Evolutionary conservation across 2,329 filamentous ascomycete species (phyloP).

Genomic region (Arthrobotrys pseudoclavata): DNA sequence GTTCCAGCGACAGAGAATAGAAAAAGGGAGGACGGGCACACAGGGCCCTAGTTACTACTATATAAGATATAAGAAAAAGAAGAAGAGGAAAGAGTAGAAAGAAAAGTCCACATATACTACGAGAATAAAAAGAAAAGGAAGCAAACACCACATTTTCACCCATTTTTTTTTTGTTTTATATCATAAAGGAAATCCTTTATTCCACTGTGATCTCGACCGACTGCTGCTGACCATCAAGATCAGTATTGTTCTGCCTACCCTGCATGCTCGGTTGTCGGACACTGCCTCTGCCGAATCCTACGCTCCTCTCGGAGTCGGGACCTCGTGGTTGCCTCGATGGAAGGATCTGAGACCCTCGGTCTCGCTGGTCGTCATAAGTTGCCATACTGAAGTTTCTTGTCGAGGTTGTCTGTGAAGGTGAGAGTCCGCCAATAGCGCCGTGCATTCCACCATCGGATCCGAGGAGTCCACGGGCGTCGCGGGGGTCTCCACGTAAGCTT

Average conservation of each 20-base stretch:
- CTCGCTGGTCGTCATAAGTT: slow-evolving; percentile 62
- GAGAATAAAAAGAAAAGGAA: slow-evolving; percentile 50
- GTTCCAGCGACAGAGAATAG: slow-evolving; percentile 19
- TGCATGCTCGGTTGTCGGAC: slow-evolving; percentile 45
- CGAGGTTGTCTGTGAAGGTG: slow-evolving; percentile 60
- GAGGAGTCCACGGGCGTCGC: slow-evolving; percentile 63
- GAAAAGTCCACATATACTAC: slow-evolving; percentile 56
- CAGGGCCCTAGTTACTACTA: slow-evolving; percentile 44
- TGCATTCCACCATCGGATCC: slow-evolving; percentile 57
- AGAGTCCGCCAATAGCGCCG: slow-evolving; percentile 56
- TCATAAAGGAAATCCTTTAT: slow-evolving; percentile 58
- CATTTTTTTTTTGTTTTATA: slow-evolving; percentile 34
- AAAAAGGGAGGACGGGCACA: slow-evolving; percentile 40
- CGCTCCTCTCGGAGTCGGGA: slow-evolving; percentile 64
- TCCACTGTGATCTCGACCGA: slow-evolving; percentile 64
- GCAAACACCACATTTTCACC: slow-evolving; percentile 42
- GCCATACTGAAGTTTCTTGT: slow-evolving; percentile 63
- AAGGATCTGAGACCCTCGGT: slow-evolving; percentile 62
- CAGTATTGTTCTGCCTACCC: slow-evolving; percentile 37
- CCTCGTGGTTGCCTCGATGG: slow-evolving; percentile 64
- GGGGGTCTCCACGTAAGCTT: slow-evolving; percentile 63
- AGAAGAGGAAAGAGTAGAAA: slow-evolving; percentile 44
- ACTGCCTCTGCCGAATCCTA: slow-evolving; percentile 62
- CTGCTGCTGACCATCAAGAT: slow-evolving; percentile 59
- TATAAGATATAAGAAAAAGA: slow-evolving; percentile 39